These are phyloP conservation scores for Diaporthe sp. DNA, from an alignment of 2,329 filamentous ascomycete genomes.

Conservation along the genomic window DNA sequence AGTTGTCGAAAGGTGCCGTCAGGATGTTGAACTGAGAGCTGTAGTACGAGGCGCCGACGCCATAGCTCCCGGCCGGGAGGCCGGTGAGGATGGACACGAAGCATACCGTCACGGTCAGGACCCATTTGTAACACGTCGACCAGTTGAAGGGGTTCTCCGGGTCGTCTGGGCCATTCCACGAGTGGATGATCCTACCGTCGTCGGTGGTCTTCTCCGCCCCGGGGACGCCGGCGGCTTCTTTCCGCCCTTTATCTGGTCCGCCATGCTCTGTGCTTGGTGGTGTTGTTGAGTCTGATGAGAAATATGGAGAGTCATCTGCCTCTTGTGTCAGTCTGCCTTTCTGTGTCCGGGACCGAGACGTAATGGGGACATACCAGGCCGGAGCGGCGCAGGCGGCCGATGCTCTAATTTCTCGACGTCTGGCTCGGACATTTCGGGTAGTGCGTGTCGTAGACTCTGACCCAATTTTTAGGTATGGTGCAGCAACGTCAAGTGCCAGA, in stretches of 20 bases:
- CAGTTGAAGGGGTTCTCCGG: constrained; percentile 67
- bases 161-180: constrained; percentile 63
- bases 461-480: neutral
- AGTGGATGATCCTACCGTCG: constrained; percentile 58
- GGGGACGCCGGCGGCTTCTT: constrained; percentile 9
- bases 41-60: constrained; percentile 32
- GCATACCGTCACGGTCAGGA: constrained; percentile 45
- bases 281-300: constrained; percentile 22
- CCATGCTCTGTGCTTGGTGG: neutral
- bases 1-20: constrained; percentile 37
- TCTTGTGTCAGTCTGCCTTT: neutral
- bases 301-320: neutral
- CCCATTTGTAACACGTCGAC: constrained; percentile 60
- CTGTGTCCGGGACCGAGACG: neutral
- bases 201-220: constrained; percentile 37
- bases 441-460: neutral
- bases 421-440: constrained; percentile 23
- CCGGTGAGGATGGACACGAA: constrained; percentile 37
- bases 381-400: neutral
- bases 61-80: constrained; percentile 37
- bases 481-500: neutral
- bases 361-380: constrained; percentile 7
- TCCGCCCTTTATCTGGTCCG: constrained; percentile 4
- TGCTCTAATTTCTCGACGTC: constrained; percentile 35
- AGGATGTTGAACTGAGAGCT: constrained; percentile 34